A percentile compares a stretch with the other conserved stretches of the same genome.
Conservation (phyloP, 352 stramenopile genomes). For the Phytophthora citricola region DNA sequence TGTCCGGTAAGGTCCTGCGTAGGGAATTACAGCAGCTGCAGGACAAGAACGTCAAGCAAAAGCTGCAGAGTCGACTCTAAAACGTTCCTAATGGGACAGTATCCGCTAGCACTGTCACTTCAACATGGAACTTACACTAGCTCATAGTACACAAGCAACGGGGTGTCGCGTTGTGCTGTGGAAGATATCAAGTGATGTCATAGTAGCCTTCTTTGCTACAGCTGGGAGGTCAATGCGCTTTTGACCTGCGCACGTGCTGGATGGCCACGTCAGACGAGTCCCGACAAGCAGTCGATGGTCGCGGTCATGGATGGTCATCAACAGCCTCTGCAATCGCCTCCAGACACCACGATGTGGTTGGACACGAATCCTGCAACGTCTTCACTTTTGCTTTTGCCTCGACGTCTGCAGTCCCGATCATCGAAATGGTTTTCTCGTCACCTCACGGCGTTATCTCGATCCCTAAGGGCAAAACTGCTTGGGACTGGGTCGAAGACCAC, state of each 20-base stretch:
- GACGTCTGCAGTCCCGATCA: neutral
- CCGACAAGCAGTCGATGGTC: constrained; percentile 27
- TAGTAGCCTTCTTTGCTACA: constrained; percentile 15
- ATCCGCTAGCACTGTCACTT: constrained; percentile 14
- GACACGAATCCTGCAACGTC: constrained; percentile 2
- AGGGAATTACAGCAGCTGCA: constrained; percentile 70
- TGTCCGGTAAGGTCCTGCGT: constrained; percentile 91
- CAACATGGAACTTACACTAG: constrained; percentile 5
- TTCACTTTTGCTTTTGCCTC: constrained; percentile 29
- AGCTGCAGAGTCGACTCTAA: constrained; percentile 20
- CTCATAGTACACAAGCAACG: neutral
- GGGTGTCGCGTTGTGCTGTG: neutral
- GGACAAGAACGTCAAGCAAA: constrained; percentile 32
- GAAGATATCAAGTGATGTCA: constrained; percentile 16
- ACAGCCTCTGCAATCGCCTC: constrained; percentile 13
- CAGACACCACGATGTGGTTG: constrained; percentile 11
- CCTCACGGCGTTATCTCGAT: constrained; percentile 38
- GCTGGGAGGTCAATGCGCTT: constrained; percentile 22
- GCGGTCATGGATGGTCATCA: constrained; percentile 12
- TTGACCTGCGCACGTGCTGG: constrained; percentile 19
- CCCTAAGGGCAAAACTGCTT: constrained; percentile 42
- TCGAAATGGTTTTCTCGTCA: constrained; percentile 51
- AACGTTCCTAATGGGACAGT: neutral
- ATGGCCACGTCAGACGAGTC: constrained; percentile 32
- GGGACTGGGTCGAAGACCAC: constrained; percentile 49